These are phyloP conservation scores for Balansia obtecta DNA, from an alignment of 2,329 filamentous ascomycete genomes.

Conservation along the genomic window DNA sequence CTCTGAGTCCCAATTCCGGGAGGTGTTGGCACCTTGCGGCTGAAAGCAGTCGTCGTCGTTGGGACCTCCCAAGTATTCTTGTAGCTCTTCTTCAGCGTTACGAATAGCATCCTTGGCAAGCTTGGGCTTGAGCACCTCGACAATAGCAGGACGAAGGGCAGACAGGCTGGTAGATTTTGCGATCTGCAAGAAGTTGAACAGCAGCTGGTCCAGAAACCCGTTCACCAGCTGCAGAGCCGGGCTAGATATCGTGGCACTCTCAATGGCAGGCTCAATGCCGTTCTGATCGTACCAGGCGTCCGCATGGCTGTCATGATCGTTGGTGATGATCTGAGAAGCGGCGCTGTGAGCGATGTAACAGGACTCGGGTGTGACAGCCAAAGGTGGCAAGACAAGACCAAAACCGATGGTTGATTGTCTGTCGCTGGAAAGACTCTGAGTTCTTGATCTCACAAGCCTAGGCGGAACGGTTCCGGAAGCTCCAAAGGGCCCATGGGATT, in stretches of 20 bases:
- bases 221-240: slow-evolving; percentile 72
- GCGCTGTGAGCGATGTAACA: slow-evolving; percentile 81
- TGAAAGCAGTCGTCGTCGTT: slow-evolving; percentile 60
- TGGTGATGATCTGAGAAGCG: slow-evolving; percentile 83
- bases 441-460: slow-evolving; percentile 31
- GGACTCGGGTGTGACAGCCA: slow-evolving; percentile 59
- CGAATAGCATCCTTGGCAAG: slow-evolving; percentile 75
- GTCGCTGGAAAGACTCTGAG: slow-evolving; percentile 60
- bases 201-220: slow-evolving; percentile 81
- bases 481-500: background rate
- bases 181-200: slow-evolving; percentile 78
- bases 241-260: slow-evolving; percentile 60
- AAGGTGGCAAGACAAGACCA: slow-evolving; percentile 53
- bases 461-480: slow-evolving; percentile 21
- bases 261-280: slow-evolving; percentile 50
- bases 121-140: slow-evolving; percentile 78
- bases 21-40: slow-evolving; percentile 34
- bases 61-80: slow-evolving; percentile 71
- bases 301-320: slow-evolving; percentile 67
- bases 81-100: slow-evolving; percentile 74
- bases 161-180: slow-evolving; percentile 67
- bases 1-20: slow-evolving; percentile 74
- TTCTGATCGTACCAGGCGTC: slow-evolving; percentile 59
- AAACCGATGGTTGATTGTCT: slow-evolving; percentile 47
- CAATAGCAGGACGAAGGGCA: slow-evolving; percentile 67